Base-by-base conservation (phyloP, 2,329 filamentous ascomycete genomes). In the Corniculantispora saksenae region DNA sequence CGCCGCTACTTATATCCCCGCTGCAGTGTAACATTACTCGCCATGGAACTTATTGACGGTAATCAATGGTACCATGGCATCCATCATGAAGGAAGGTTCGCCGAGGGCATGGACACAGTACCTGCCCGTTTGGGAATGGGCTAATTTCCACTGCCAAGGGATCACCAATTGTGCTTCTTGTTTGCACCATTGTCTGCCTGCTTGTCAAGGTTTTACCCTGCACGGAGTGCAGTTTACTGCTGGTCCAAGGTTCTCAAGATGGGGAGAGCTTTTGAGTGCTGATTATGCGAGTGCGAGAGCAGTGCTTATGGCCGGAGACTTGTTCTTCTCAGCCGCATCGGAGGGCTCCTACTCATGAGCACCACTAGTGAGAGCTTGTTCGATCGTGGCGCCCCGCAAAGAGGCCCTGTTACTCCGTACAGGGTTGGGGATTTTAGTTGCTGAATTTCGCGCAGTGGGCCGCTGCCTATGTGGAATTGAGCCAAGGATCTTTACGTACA, bases 121-220 rank as follows among this genome's bases (percentile, higher is more conserved):
- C 58, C 58, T 61, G 58, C 58, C 47, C 23, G 17, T 43, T 61
- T 13, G 32, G 58, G 58, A 43, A 53, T 43, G 32, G 45, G 23
- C 5, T n/a, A 27, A 6, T 43, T 59, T 32, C 32, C 35, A 15
- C 58, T 17, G 47, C 32, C 58, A 53, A 61, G 47, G 6, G 23
- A 48, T 61, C 48, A 51, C 17, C 23, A 15, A 45, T 57, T 23
- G 38, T 35, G 15, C 12, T 9, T 19, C 5, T 8, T 21, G 13
- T 8, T 57, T 43, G 35, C 58, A 10, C 6, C 32, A 53, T 53
- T 21, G 17, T 43, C 17, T 43, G 10, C 12, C 38, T 43, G n/a
- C n/a, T 19, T 43, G 5, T 43, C 38, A 13, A 38, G n/a, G n/a
- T n/a, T 32, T 32, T 10, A 5, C 47, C 23, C 19, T 25, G 21